Conservation (phyloP, 805 yeast genomes). For the Yamadazyma phyllophila region DNA sequence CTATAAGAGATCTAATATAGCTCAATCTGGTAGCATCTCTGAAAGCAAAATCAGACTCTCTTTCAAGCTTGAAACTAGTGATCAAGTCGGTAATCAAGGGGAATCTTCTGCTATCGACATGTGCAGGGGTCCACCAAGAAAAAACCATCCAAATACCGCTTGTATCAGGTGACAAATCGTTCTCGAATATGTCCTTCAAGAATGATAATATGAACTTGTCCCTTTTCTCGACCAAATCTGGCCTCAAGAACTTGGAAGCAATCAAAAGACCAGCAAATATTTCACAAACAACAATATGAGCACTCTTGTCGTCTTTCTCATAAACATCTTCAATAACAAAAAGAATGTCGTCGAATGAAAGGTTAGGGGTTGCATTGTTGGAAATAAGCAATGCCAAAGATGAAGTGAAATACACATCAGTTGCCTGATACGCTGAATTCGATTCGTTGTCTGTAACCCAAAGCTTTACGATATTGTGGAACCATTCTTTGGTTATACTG, state of each 20-base stretch:
- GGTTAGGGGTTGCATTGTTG: conserved; percentile 38
- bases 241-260: conserved; percentile 43
- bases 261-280: conserved; percentile 61
- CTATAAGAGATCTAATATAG: conserved; percentile 50
- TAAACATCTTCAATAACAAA: conserved; percentile 50
- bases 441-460: conserved; percentile 69
- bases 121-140: conserved; percentile 70
- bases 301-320: conserved; percentile 64
- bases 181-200: conserved; percentile 45
- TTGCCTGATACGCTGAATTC: conserved; percentile 62
- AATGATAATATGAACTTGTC: conserved; percentile 48
- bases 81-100: conserved; percentile 49
- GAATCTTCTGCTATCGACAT: conserved; percentile 65
- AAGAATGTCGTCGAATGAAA: conserved; percentile 53
- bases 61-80: conserved; percentile 45
- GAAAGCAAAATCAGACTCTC: conserved; percentile 59
- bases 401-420: conserved; percentile 57
- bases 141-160: conserved; percentile 72
- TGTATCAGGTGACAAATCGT: conserved; percentile 72
- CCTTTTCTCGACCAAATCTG: conserved; percentile 30
- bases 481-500: conserved; percentile 55
- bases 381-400: conserved; percentile 49
- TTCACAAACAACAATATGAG: conserved; percentile 76
- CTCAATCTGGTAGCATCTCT: conserved; percentile 59
- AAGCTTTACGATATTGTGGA: conserved; percentile 47